These are phyloP conservation scores for Tagetes erecta DNA, from an alignment of 129 eudicot species.

Conservation along the genomic window DNA sequence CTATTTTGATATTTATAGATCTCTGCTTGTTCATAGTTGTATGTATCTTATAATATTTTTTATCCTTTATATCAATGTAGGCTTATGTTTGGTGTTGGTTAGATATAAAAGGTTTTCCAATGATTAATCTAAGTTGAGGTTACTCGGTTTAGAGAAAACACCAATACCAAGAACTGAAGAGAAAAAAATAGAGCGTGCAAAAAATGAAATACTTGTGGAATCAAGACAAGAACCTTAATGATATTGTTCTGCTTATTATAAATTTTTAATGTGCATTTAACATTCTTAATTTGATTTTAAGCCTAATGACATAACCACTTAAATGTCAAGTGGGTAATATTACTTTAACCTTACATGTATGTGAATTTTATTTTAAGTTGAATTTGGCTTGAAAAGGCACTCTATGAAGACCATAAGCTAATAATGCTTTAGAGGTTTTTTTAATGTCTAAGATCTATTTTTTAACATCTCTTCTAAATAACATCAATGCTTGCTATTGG, in stretches of 20 bases:
- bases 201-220: not conserved
- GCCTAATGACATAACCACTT: not conserved
- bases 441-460: not conserved
- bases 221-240: not conserved
- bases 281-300: not conserved
- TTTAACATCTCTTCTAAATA: slow-evolving; percentile 12
- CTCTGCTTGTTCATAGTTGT: not conserved
- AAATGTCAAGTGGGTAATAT: not conserved
- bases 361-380: not conserved
- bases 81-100: not conserved
- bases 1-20: no score
- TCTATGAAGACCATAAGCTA: not conserved
- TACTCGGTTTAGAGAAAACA: not conserved
- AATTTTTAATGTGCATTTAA: not conserved
- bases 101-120: not conserved
- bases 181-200: not conserved
- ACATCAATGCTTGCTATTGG: slow-evolving; percentile 24
- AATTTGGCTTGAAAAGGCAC: not conserved
- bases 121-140: no score
- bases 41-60: not conserved
- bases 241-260: not conserved
- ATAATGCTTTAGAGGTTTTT: not conserved
- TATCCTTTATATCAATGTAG: not conserved
- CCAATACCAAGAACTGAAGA: not conserved
- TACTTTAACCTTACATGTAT: not conserved